Evolutionary conservation across 768 basidiomycete species (phyloP), one percentile per base, ranked within the genome.

Genomic region (Pholiota microspora): DNA sequence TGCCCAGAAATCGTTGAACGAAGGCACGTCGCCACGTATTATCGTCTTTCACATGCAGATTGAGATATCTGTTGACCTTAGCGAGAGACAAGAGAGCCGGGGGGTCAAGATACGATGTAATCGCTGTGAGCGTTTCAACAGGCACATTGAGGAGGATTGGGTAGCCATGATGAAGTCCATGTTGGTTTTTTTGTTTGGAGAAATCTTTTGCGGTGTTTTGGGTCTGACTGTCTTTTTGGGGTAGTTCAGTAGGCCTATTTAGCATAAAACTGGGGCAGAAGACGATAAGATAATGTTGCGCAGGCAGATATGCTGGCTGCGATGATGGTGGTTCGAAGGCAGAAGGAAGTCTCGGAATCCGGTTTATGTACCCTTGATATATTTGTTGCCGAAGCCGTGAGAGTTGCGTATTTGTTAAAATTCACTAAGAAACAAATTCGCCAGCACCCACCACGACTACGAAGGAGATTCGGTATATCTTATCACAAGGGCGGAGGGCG

Each of bases 11-110:
- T 65, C 86, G 85, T 49, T 75, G 80, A 57, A 84, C 72, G 68
- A 89, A 90, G 25, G 92, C 91, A 18, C 82, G 74, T 48, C 80
- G 77, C 91, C 91, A 94, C 31, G 88, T 92, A 63, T 82, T 85
- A 56, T 94, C 91, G 62, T 89, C 79, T 51, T 79, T 79, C 77
- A 91, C 72, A 77, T 91, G 89, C 58, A 77, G 72, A 64, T 78
- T 74, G 53, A 91, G 75, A 55, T 63, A 64, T 45, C 67, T 71
- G 69, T 77, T 79, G 55, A 85, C 82, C 59, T 70, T 65, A 18
- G 77, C 76, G 60, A 94, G 80, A 1, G 77, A 70, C 40, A 84
- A 65, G 29, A 94, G 79, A 3, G 82, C 76, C 1, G 73, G 76
- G 0, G 88, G 89, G 61, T 83, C 75, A 51, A 92, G 82, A 67